These are phyloP conservation scores for Chlamydomonas reinhardtii DNA, from an alignment of 163 green algal genomes.

Conservation along the genomic window DNA sequence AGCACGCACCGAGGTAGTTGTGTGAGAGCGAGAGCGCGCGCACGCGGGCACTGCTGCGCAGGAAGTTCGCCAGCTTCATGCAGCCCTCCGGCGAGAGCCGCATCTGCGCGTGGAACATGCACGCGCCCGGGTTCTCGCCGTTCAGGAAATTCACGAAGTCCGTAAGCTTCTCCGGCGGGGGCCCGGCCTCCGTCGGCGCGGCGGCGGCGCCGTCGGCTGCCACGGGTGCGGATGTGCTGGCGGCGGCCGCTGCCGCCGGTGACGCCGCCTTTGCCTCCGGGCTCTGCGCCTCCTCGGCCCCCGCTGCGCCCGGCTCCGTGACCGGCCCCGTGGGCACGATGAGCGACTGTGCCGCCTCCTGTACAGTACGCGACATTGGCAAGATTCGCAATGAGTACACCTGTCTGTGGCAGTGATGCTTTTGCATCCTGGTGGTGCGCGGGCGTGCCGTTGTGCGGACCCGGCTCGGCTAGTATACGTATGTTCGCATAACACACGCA, in stretches of 20 bases:
- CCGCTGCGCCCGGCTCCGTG: neutral
- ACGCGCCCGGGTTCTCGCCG: slow-evolving; percentile 62
- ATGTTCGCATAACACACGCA: no score
- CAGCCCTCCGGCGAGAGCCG: slow-evolving; percentile 60
- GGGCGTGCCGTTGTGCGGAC: no score
- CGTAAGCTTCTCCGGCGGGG: slow-evolving; percentile 52
- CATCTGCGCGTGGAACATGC: slow-evolving; percentile 73
- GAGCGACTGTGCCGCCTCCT: no score
- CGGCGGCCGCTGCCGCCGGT: no score
- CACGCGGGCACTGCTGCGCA: slow-evolving; percentile 56
- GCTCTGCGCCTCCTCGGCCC: no score
- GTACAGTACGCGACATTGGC: no score
- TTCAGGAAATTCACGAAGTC: slow-evolving; percentile 69
- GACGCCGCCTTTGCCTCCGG: neutral
- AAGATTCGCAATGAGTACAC: no score
- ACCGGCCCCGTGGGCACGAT: no score
- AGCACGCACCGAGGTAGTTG: slow-evolving; percentile 64
- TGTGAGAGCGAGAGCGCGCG: slow-evolving; percentile 67
- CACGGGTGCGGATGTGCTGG: neutral
- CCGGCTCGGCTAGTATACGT: no score
- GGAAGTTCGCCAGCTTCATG: slow-evolving; percentile 64
- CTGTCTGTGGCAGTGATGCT: no score
- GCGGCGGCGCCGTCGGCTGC: neutral
- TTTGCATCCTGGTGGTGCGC: no score
- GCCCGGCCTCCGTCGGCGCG: neutral